Conservation (phyloP, 2,329 filamentous ascomycete species). For the Furcasterigmium furcatum region DNA sequence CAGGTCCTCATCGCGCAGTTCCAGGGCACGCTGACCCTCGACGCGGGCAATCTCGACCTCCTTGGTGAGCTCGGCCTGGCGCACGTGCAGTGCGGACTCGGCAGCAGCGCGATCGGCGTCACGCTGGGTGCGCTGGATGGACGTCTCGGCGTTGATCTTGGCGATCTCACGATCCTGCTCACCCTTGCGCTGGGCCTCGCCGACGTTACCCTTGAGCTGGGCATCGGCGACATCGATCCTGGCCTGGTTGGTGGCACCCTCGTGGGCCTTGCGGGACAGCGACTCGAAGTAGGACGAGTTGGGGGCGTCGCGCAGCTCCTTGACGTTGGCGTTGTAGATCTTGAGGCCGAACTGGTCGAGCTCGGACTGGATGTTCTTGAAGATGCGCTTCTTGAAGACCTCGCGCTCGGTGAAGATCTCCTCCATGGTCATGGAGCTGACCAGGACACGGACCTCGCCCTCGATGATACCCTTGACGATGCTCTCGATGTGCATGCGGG, state of each 20-base stretch:
- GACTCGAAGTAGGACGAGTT: constrained; percentile 82
- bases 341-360: constrained; percentile 76
- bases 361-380: constrained; percentile 74
- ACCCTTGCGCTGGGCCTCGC: constrained; percentile 74
- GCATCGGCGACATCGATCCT: constrained; percentile 64
- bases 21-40: constrained; percentile 67
- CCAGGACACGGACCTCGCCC: constrained; percentile 79
- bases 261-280: constrained; percentile 78
- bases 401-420: constrained; percentile 80
- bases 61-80: constrained; percentile 68
- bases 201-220: constrained; percentile 65
- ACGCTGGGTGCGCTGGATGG: constrained; percentile 79
- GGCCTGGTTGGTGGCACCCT: constrained; percentile 80
- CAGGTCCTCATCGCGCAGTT: constrained; percentile 76
- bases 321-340: constrained; percentile 73
- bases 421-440: constrained; percentile 90
- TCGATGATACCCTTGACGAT: constrained; percentile 91
- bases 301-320: constrained; percentile 81
- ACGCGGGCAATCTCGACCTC: constrained; percentile 76
- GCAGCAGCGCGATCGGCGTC: constrained; percentile 78
- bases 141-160: constrained; percentile 83
- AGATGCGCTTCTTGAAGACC: constrained; percentile 73
- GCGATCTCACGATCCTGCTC: constrained; percentile 82
- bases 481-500: constrained; percentile 66
- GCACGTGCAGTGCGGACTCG: constrained; percentile 71